A percentile compares a stretch with the other conserved stretches of the same genome.
Evolutionary conservation across 1,284 basidiomycete genomes (phyloP).

Genomic region (Fomitopsis schrenkii): DNA sequence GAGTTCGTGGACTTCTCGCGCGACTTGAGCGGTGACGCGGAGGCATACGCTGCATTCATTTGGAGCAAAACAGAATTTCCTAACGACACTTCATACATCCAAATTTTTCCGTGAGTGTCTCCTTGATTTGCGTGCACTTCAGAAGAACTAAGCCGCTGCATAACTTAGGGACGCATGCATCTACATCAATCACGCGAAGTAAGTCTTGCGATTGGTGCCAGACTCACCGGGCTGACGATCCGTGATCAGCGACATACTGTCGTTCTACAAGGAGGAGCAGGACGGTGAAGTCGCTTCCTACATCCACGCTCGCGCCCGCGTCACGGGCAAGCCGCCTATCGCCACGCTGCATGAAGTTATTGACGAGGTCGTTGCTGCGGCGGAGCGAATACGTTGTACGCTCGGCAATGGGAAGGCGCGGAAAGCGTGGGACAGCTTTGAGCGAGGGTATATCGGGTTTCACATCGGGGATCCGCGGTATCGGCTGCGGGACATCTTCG

Average conservation of each 20-base stretch:
- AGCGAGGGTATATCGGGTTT: slow-evolving; percentile 11
- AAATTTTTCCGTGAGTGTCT: slow-evolving; percentile 13
- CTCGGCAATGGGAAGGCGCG: slow-evolving; percentile 11
- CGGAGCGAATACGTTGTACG: slow-evolving; percentile 9
- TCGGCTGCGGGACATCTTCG: slow-evolving; percentile 4
- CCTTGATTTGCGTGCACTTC: not conserved
- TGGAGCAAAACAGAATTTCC: slow-evolving; percentile 15
- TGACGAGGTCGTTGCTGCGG: slow-evolving; percentile 10
- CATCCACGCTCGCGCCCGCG: slow-evolving; percentile 11
- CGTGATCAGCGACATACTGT: slow-evolving; percentile 9
- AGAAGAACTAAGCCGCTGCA: not conserved
- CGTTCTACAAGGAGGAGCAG: slow-evolving; percentile 16
- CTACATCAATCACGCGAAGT: slow-evolving; percentile 12
- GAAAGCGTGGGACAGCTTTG: slow-evolving; percentile 14
- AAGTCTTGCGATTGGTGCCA: not conserved
- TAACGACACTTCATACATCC: slow-evolving; percentile 7
- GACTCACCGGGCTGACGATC: not conserved
- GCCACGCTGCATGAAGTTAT: slow-evolving; percentile 9
- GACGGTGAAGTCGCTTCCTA: slow-evolving; percentile 8
- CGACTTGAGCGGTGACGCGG: slow-evolving; percentile 6
- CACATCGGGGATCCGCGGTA: slow-evolving; percentile 6
- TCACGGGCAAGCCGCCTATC: slow-evolving; percentile 7
- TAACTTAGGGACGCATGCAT: slow-evolving; percentile 8
- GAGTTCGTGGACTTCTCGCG: slow-evolving; percentile 10
- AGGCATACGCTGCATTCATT: slow-evolving; percentile 12